phyloP scores from a whole-genome alignment of 2,329 filamentous ascomycete genomes.

The Balansia obtecta region DNA sequence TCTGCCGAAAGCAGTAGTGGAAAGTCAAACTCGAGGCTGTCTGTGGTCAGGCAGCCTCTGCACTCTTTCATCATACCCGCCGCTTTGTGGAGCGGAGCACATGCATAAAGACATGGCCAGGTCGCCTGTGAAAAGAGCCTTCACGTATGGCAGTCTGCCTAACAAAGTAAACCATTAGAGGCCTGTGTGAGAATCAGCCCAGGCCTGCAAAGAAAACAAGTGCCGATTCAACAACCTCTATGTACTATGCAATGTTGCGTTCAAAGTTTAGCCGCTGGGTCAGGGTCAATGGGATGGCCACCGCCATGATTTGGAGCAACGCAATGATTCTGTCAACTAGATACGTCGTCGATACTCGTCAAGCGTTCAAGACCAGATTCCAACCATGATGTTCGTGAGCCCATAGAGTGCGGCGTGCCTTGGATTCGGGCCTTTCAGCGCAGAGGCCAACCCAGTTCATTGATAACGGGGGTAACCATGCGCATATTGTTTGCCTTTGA shows the following conservation, averaged over 20 bases:
- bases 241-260: background rate
- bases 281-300: background rate
- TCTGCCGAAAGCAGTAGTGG: too few species aligned
- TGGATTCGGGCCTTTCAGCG: slow-evolving; percentile 3
- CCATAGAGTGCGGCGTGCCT: background rate
- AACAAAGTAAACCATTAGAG: background rate
- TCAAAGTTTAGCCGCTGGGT: background rate
- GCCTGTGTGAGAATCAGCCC: background rate
- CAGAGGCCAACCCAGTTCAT: background rate
- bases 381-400: background rate
- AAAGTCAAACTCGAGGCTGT: too few species aligned
- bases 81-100: background rate
- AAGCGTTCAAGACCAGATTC: background rate
- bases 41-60: too few species aligned
- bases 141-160: background rate
- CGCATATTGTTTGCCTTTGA: background rate
- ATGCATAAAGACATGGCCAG: background rate
- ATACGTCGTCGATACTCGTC: background rate
- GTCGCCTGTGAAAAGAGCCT: background rate
- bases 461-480: slow-evolving; percentile 1
- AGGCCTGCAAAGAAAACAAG: background rate
- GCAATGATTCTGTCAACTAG: background rate
- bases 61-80: too few species aligned
- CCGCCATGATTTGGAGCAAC: background rate
- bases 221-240: background rate